These are phyloP conservation scores for Heliamphora pulchella DNA, from an alignment of 179 eudicot species.

Conservation along the genomic window DNA sequence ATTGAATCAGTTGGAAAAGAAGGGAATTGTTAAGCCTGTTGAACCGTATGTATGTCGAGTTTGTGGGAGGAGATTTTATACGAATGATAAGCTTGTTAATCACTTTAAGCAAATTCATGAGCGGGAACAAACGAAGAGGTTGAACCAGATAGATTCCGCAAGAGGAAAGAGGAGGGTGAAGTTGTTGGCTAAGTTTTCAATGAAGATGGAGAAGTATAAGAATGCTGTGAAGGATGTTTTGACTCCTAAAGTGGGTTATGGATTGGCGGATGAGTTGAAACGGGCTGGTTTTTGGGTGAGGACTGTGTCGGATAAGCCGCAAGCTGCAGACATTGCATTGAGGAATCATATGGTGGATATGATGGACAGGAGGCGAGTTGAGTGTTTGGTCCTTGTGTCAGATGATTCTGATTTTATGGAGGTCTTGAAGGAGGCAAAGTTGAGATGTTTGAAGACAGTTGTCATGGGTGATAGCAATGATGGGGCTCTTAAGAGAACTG, in stretches of 20 bases:
- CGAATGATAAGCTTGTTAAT: constrained; percentile 51
- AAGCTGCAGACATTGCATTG: constrained; percentile 65
- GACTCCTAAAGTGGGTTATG: constrained; percentile 73
- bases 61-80: constrained; percentile 75
- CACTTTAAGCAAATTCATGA: constrained; percentile 73
- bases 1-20: constrained; percentile 47
- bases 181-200: constrained; percentile 56
- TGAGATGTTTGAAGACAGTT: constrained; percentile 79
- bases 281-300: constrained; percentile 81
- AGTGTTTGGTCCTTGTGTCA: constrained; percentile 71
- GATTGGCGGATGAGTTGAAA: constrained; percentile 67
- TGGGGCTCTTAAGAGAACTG: constrained; percentile 63
- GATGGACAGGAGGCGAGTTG: constrained; percentile 52
- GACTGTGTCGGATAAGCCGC: constrained; percentile 59
- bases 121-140: constrained; percentile 61
- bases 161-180: constrained; percentile 58
- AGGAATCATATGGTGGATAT: constrained; percentile 60
- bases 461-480: constrained; percentile 71
- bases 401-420: constrained; percentile 68
- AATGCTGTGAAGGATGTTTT: constrained; percentile 51
- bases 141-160: constrained; percentile 61
- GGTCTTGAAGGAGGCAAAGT: constrained; percentile 63
- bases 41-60: constrained; percentile 61
- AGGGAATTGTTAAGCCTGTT: constrained; percentile 40
- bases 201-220: constrained; percentile 76